phyloP scores from a whole-genome alignment of 225 moss, liverwort and hornwort genomes.

The Rhytidiadelphus loreus region DNA sequence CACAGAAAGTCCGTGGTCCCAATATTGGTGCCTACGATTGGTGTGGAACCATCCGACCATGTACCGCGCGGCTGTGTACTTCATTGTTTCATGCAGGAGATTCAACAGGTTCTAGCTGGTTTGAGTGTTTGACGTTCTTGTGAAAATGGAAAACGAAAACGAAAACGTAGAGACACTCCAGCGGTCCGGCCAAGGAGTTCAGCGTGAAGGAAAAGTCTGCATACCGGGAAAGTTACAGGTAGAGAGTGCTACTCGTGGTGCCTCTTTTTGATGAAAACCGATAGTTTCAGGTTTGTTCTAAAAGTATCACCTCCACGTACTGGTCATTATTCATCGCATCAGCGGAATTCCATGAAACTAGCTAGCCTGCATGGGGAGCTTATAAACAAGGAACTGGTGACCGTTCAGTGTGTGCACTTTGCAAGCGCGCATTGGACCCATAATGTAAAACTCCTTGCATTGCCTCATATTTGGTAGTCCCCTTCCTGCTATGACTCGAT shows the following conservation, averaged over 20 bases:
- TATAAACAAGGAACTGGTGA: not conserved
- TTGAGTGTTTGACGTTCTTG: not conserved
- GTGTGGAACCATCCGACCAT: not conserved
- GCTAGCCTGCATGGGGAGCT: not conserved
- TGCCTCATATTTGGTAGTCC: not conserved
- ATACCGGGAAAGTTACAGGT: not conserved
- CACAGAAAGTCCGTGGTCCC: not conserved
- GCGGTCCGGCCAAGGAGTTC: not conserved
- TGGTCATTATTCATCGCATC: not conserved
- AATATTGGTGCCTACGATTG: not conserved
- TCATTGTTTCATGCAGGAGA: not conserved
- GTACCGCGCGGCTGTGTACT: not conserved
- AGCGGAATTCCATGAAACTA: not conserved
- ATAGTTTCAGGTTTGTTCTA: too few relatives aligned
- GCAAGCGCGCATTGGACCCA: not conserved
- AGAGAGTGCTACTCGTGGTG: not conserved
- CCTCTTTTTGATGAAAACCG: not conserved
- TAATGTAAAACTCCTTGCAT: not conserved
- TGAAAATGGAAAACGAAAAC: not conserved
- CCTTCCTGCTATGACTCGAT: not conserved
- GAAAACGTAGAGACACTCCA: not conserved
- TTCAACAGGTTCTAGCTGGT: not conserved
- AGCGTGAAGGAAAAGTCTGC: not conserved
- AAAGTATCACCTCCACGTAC: not conserved
- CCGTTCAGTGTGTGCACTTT: not conserved